Evolutionary conservation across 2,329 filamentous ascomycete species (phyloP), one percentile per base, ranked within the genome.

Genomic region (Westerdykella ornata): DNA sequence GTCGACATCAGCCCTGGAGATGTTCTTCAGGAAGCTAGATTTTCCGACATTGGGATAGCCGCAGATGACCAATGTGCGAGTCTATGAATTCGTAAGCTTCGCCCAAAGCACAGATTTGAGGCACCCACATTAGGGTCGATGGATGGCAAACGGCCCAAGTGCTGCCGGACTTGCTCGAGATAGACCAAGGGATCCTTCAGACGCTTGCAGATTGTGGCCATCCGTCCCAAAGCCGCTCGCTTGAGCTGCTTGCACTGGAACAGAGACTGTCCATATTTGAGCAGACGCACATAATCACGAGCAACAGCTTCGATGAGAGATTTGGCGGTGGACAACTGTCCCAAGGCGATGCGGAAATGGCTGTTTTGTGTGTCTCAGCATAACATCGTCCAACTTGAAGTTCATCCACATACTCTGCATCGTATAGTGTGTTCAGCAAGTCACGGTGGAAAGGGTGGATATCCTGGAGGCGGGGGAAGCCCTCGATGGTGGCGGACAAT

Each of bases 191-290:
- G 88, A 57, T 98, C 92, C 71, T 95, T 96, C 48, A 98, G 74
- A 50, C 89, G 82, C 74, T 88, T 92, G 72, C 88, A 88, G 59
- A 98, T 88, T 14, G 92, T 98, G 51, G 90, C 92, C 92, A 98
- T 97, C 64, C 92, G 88, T 75, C 92, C 92, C 39, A 98, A 80
- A 7, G 85, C 94, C 38, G 94, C 92, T 51, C 86, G 80, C 81
- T 98, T 98, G 60, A 98, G 81, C 74, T 97, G 89, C 73, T 98
- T 98, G 79, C 90, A 97, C 73, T 98, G 92, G 75, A 90, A 98
- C 51, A 98, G 78, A 60, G 83, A 94, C 74, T 95, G 89, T 41
- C 88, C 89, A 72, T 98, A 97, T 76, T 95, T 94, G 67, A 94
- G 79, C 35, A 98, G 79, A 52, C 92, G 87, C 48, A 98, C 88